Percentiles rank a stretch among this genome's conserved stretches.
These are phyloP conservation scores for Mycena leptocephala DNA, from an alignment of 768 basidiomycete species.

Conservation along the genomic window DNA sequence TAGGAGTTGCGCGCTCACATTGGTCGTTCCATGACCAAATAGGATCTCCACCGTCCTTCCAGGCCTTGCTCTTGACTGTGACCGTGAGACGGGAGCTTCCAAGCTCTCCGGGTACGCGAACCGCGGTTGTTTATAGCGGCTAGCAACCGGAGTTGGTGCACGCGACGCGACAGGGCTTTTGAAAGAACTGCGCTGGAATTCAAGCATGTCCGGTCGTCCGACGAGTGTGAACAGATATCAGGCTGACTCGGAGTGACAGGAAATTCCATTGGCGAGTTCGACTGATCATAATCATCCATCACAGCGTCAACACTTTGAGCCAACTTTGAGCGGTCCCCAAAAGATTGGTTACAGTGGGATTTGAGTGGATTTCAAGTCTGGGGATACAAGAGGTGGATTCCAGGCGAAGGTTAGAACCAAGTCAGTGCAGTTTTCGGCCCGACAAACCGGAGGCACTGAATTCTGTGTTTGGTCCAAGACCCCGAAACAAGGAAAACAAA, in stretches of 20 bases:
- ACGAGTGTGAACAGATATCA: neutral
- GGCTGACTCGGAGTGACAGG: neutral
- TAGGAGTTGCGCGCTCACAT: neutral
- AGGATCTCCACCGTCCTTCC: slow-evolving; percentile 22
- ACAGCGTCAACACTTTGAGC: too few species aligned
- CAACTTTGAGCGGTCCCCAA: neutral
- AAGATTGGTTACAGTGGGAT: neutral
- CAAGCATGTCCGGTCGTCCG: neutral
- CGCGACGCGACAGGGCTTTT: slow-evolving; percentile 21
- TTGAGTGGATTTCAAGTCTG: neutral
- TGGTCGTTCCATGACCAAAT: neutral
- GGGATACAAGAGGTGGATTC: too few species aligned
- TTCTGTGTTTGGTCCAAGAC: neutral
- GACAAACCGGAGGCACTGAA: too few species aligned
- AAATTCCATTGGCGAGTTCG: neutral
- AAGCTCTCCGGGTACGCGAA: slow-evolving; percentile 32
- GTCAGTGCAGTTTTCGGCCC: too few species aligned
- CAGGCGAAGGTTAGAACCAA: too few species aligned
- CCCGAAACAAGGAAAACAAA: neutral
- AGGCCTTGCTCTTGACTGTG: slow-evolving; percentile 28
- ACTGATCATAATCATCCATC: too few species aligned
- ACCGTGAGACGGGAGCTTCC: slow-evolving; percentile 23
- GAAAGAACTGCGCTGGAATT: slow-evolving; percentile 19
- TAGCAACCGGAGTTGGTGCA: slow-evolving; percentile 12
- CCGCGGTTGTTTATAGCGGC: slow-evolving; percentile 16